Evolutionary conservation across 2,329 filamentous ascomycete species (phyloP).

Genomic region (Fusarium anguioides): DNA sequence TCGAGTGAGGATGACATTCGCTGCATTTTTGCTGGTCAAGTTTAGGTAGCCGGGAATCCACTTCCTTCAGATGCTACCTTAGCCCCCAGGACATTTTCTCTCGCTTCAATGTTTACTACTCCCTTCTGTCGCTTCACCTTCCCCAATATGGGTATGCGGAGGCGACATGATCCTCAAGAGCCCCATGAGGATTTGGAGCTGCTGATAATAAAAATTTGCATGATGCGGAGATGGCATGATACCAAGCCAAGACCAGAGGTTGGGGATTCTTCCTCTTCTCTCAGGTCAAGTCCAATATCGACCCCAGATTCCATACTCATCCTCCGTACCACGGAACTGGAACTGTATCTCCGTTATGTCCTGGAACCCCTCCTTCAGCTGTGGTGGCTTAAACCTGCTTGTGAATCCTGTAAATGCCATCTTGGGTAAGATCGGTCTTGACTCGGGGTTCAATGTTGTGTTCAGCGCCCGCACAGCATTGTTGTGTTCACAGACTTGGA

Average conservation of each 20-base stretch:
- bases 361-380: slow-evolving; percentile 80
- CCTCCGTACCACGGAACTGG: slow-evolving; percentile 74
- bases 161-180: not conserved
- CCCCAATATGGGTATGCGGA: slow-evolving; percentile 13
- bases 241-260: slow-evolving; percentile 2
- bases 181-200: slow-evolving; percentile 10
- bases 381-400: slow-evolving; percentile 78
- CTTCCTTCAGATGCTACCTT: slow-evolving; percentile 5
- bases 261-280: slow-evolving; percentile 4
- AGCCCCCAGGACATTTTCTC: not conserved
- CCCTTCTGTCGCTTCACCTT: slow-evolving; percentile 15
- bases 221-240: slow-evolving; percentile 37
- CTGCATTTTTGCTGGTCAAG: slow-evolving; percentile 5
- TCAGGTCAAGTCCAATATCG: slow-evolving; percentile 82
- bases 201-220: slow-evolving; percentile 11
- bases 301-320: slow-evolving; percentile 77
- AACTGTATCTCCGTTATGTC: slow-evolving; percentile 84
- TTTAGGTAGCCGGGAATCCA: slow-evolving; percentile 4
- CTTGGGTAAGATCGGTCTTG: slow-evolving; percentile 76
- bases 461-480: slow-evolving; percentile 82
- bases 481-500: slow-evolving; percentile 83
- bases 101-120: slow-evolving; percentile 1
- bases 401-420: slow-evolving; percentile 84
- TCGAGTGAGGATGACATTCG: slow-evolving; percentile 26
- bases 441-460: slow-evolving; percentile 82